Conservation (phyloP, 2,329 filamentous ascomycete species). For the Colletotrichum incanum region DNA sequence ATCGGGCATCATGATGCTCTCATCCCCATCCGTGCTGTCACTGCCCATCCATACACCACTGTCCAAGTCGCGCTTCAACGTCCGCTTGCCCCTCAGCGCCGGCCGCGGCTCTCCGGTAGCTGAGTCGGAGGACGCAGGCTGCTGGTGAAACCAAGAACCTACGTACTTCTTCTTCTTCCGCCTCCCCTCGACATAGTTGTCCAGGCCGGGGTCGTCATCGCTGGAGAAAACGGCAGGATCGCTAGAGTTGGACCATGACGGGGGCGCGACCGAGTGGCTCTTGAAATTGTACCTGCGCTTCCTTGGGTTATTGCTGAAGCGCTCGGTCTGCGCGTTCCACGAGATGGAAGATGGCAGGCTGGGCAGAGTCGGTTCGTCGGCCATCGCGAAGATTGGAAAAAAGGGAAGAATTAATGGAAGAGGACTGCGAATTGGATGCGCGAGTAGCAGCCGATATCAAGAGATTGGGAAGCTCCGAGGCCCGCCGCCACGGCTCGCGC, state of each 20-base stretch:
- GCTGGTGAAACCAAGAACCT: constrained; percentile 79
- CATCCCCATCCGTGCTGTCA: constrained; percentile 66
- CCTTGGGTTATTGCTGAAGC: constrained; percentile 56
- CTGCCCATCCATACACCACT: constrained; percentile 80
- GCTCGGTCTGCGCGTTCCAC: constrained; percentile 57
- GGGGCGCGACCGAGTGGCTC: constrained; percentile 48
- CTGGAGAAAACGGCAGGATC: constrained; percentile 81
- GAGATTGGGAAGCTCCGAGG: constrained; percentile 29
- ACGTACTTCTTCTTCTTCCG: constrained; percentile 75
- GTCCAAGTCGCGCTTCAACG: constrained; percentile 73
- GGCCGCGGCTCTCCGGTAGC: constrained; percentile 59
- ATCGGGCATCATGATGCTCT: constrained; percentile 53
- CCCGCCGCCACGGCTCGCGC: constrained; percentile 30
- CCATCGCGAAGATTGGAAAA: constrained; percentile 47
- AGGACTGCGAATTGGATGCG: not conserved
- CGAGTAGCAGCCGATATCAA: constrained; percentile 17
- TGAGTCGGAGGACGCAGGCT: constrained; percentile 64
- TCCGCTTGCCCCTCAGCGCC: constrained; percentile 63
- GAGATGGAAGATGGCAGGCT: constrained; percentile 54
- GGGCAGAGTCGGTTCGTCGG: constrained; percentile 61
- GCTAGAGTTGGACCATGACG: constrained; percentile 72
- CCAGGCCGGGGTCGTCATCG: constrained; percentile 78
- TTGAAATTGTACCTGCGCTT: constrained; percentile 56
- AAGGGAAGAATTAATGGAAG: not conserved
- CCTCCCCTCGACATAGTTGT: constrained; percentile 73